Conservation (phyloP, 2,329 filamentous ascomycete species). For the Furcasterigmium sp. region DNA sequence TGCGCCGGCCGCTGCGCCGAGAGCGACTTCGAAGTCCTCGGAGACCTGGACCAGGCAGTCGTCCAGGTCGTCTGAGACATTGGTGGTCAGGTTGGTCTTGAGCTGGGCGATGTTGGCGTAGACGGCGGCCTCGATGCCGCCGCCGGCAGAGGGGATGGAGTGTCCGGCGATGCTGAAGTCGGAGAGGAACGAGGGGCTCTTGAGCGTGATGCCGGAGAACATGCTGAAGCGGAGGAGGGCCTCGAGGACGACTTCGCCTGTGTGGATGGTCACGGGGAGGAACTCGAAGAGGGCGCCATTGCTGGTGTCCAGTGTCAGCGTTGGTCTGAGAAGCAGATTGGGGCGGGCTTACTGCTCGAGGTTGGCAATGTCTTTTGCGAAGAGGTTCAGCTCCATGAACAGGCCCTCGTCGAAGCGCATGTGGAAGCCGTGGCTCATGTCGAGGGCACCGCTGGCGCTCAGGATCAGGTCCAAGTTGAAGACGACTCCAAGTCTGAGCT, state of each 20-base stretch:
- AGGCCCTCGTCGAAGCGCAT: slow-evolving; percentile 47
- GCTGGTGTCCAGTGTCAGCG: slow-evolving; percentile 20
- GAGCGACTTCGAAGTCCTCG: slow-evolving; percentile 43
- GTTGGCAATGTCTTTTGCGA: slow-evolving; percentile 39
- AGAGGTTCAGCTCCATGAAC: slow-evolving; percentile 41
- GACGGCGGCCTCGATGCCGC: slow-evolving; percentile 41
- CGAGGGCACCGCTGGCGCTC: slow-evolving; percentile 36
- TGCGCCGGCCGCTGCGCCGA: slow-evolving; percentile 50
- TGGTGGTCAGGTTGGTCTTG: slow-evolving; percentile 41
- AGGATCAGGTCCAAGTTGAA: slow-evolving; percentile 48
- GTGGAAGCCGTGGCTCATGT: slow-evolving; percentile 50
- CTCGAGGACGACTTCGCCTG: neutral
- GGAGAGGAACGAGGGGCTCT: slow-evolving; percentile 12
- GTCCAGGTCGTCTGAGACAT: slow-evolving; percentile 22
- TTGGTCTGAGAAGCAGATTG: neutral
- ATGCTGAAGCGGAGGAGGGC: slow-evolving; percentile 36
- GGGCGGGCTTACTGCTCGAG: slow-evolving; percentile 39
- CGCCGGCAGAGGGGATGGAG: slow-evolving; percentile 22
- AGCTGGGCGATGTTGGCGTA: slow-evolving; percentile 51
- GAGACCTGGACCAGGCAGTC: slow-evolving; percentile 39
- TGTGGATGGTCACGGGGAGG: slow-evolving; percentile 45
- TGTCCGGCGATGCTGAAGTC: slow-evolving; percentile 7
- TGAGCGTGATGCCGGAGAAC: slow-evolving; percentile 34
- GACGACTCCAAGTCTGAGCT: slow-evolving; percentile 27
- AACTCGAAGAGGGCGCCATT: slow-evolving; percentile 52